phyloP scores from a whole-genome alignment of 2,329 filamentous ascomycete genomes.

The Fusarium sulawesiense region DNA sequence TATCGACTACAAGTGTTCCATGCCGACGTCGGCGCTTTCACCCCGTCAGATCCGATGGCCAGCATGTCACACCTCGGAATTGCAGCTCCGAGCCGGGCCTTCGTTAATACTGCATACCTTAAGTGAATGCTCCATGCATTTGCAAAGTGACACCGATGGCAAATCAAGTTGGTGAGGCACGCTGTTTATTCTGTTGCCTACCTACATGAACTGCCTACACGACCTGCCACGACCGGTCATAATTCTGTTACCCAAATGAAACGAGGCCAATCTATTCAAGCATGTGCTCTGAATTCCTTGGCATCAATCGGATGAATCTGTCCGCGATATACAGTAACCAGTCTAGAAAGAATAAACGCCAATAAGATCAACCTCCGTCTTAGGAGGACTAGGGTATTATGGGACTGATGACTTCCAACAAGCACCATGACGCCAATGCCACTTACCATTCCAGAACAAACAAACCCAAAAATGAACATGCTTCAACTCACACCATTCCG shows the following conservation, averaged over 20 bases:
- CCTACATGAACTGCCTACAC: background rate
- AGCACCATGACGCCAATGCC: constrained; percentile 15
- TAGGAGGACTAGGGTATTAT: background rate
- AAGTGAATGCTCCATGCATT: background rate
- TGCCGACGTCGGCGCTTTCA: constrained; percentile 2
- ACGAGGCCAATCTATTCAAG: background rate
- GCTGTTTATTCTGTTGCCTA: background rate
- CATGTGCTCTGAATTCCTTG: background rate
- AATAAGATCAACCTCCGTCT: background rate
- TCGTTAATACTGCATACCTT: background rate
- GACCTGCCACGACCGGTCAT: background rate
- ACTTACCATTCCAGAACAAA: background rate
- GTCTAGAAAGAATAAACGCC: constrained; percentile 10
- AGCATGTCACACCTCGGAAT: constrained; percentile 11
- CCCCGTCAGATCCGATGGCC: background rate
- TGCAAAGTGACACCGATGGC: background rate
- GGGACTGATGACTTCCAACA: constrained; percentile 5
- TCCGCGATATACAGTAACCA: constrained; percentile 2
- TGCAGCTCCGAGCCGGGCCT: constrained; percentile 15
- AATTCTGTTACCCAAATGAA: background rate
- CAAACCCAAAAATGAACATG: background rate
- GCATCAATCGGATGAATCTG: background rate
- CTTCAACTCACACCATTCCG: constrained; percentile 50
- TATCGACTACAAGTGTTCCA: background rate
- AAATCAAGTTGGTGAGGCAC: background rate